A percentile compares a stretch with the other conserved stretches of the same genome.
Evolutionary conservation across 345 rosid species (phyloP).

Genomic region (Lenwebbia sp.): DNA sequence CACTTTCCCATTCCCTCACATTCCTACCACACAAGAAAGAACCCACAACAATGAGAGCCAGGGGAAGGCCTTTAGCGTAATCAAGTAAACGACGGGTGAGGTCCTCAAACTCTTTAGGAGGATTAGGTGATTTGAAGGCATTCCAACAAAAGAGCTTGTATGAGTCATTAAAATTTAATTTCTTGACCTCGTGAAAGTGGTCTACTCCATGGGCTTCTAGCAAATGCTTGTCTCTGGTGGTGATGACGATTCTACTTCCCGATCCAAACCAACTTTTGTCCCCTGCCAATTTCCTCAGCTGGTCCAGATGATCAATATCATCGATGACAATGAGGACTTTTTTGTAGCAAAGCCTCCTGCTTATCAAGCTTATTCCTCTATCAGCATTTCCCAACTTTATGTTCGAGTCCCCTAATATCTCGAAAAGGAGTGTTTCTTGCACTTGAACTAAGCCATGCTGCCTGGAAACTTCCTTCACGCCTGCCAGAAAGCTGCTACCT

Average conservation of each 20-base stretch:
- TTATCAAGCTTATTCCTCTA: conserved; percentile 2
- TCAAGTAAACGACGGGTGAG: neutral
- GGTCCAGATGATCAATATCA: conserved; percentile 10
- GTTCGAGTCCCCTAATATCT: neutral
- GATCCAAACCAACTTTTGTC: conserved; percentile 9
- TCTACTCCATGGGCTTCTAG: conserved; percentile 5
- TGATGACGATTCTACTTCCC: conserved; percentile 16
- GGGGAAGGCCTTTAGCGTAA: conserved; percentile 14
- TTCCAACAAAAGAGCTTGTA: conserved; percentile 11
- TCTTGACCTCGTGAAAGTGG: neutral
- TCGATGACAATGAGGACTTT: conserved; percentile 18
- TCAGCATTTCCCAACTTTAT: conserved; percentile 1
- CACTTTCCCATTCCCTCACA: conserved; percentile 9
- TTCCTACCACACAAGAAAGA: conserved; percentile 8
- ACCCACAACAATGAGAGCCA: conserved; percentile 17
- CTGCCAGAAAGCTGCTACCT: conserved; percentile 20
- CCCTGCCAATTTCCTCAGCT: conserved; percentile 7
- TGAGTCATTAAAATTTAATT: neutral
- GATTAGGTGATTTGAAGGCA: conserved; percentile 8
- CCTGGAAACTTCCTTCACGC: conserved; percentile 23
- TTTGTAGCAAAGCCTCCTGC: neutral
- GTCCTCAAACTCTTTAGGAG: neutral
- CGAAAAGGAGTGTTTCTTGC: conserved; percentile 11
- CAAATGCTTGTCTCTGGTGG: conserved; percentile 17
- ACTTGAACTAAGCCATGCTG: conserved; percentile 2